phyloP scores from a whole-genome alignment of 1,139 yeast genomes.

The Wickerhamiella pararugosa region DNA sequence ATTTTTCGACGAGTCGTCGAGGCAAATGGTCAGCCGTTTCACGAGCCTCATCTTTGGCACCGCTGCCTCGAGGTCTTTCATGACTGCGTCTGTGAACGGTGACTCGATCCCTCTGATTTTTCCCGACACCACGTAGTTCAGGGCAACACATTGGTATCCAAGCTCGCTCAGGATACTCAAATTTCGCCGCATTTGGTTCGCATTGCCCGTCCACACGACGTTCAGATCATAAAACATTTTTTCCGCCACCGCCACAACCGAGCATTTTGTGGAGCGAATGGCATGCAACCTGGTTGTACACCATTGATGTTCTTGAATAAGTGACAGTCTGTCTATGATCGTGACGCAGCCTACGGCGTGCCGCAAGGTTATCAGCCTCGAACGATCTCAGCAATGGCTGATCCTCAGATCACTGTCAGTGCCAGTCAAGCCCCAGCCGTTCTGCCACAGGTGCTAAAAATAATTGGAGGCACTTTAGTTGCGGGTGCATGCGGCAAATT shows the following conservation, averaged over 20 bases:
- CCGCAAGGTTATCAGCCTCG: no score
- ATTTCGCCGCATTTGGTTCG: slow-evolving; percentile 9
- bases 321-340: no score
- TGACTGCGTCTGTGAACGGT: slow-evolving; percentile 10
- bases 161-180: slow-evolving; percentile 24
- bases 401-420: no score
- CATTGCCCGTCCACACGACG: slow-evolving; percentile 58
- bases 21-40: slow-evolving; percentile 57
- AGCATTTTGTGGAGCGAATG: no score
- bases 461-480: no score
- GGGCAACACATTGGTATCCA: slow-evolving; percentile 61
- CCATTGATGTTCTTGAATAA: no score
- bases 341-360: no score
- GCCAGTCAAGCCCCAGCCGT: no score
- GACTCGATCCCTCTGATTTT: slow-evolving; percentile 26
- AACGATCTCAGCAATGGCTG: no score
- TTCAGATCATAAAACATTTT: slow-evolving; percentile 54
- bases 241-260: slow-evolving; percentile 11
- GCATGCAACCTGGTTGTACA: no score
- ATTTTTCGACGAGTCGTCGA: slow-evolving; percentile 66
- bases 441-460: no score
- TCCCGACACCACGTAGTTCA: slow-evolving; percentile 43
- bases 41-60: slow-evolving; percentile 38
- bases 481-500: no score
- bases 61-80: slow-evolving; percentile 18